These are phyloP conservation scores for Pecoramyces ruminantium DNA, from an alignment of 192 early-diverging fungal species.

Conservation along the genomic window DNA sequence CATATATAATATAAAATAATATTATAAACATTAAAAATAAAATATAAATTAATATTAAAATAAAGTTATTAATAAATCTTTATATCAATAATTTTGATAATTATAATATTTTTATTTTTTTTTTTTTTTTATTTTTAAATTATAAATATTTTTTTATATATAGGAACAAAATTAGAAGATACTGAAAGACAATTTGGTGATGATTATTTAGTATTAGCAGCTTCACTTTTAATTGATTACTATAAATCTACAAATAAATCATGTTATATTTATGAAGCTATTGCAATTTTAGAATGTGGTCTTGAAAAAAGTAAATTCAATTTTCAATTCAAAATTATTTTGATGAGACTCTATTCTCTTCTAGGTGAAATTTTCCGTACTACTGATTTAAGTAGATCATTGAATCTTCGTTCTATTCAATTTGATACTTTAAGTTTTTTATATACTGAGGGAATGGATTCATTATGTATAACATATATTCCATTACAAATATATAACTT, in stretches of 20 bases:
- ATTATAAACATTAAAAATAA: too few relatives aligned
- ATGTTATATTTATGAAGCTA: constrained; percentile 13
- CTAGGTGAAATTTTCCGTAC: constrained; percentile 24
- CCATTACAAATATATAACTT: not conserved
- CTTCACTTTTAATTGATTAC: constrained; percentile 32
- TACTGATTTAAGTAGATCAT: not conserved
- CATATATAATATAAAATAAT: not conserved
- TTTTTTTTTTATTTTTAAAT: too few relatives aligned
- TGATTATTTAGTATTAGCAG: constrained; percentile 51
- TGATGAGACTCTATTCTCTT: constrained; percentile 62
- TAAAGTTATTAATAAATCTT: too few relatives aligned
- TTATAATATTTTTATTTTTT: too few relatives aligned
- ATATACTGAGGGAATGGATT: not conserved
- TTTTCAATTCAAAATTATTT: constrained; percentile 72
- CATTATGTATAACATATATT: not conserved
- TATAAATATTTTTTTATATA: too few relatives aligned
- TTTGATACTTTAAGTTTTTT: not conserved
- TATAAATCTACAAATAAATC: constrained; percentile 2
- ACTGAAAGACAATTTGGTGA: constrained; percentile 66
- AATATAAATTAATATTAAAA: too few relatives aligned
- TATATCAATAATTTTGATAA: too few relatives aligned
- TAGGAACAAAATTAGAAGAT: constrained; percentile 35
- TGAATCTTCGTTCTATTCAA: not conserved
- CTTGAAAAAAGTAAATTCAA: constrained; percentile 56
- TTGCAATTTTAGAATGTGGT: constrained; percentile 57